phyloP scores from a whole-genome alignment of 805 yeast genomes.

The Pichia membranifaciens region DNA sequence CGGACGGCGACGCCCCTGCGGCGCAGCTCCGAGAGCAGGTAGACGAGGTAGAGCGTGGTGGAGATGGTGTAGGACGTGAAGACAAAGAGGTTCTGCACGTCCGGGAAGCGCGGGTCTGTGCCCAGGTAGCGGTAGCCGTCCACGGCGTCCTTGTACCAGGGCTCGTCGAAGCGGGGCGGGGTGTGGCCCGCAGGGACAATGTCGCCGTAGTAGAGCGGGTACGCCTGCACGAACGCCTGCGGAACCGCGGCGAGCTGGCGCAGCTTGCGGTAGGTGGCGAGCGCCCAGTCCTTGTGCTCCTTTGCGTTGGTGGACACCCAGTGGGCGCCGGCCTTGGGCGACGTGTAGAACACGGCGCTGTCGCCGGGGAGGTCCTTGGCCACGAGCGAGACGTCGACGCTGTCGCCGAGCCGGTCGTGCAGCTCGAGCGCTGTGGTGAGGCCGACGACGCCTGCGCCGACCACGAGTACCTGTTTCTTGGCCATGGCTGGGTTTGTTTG shows the following conservation, averaged over 20 bases:
- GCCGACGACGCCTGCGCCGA: conserved; percentile 39
- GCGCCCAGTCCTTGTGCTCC: conserved; percentile 31
- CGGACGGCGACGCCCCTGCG: conserved; percentile 41
- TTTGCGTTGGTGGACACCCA: conserved; percentile 44
- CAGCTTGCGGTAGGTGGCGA: conserved; percentile 32
- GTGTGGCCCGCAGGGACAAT: conserved; percentile 14
- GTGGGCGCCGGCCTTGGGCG: conserved; percentile 69
- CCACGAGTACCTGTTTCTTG: conserved; percentile 12
- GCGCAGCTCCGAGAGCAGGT: conserved; percentile 40
- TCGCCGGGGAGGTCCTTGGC: conserved; percentile 54
- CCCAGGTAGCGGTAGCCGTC: conserved; percentile 33
- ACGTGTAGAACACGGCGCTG: conserved; percentile 40
- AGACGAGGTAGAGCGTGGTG: conserved; percentile 51
- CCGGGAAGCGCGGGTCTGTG: conserved; percentile 30
- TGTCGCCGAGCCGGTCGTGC: conserved; percentile 17
- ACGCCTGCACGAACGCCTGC: conserved; percentile 28
- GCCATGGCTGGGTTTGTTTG: too few species aligned
- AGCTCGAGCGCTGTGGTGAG: conserved; percentile 44
- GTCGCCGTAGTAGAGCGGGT: conserved; percentile 24
- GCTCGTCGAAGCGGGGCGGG: conserved; percentile 20
- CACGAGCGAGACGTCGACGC: conserved; percentile 34
- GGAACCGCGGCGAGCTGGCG: conserved; percentile 33
- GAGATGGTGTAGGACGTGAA: conserved; percentile 54
- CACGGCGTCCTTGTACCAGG: conserved; percentile 48
- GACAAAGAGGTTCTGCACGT: conserved; percentile 31